Conservation (phyloP, 768 basidiomycete species). For the Tulasnella sp. region DNA sequence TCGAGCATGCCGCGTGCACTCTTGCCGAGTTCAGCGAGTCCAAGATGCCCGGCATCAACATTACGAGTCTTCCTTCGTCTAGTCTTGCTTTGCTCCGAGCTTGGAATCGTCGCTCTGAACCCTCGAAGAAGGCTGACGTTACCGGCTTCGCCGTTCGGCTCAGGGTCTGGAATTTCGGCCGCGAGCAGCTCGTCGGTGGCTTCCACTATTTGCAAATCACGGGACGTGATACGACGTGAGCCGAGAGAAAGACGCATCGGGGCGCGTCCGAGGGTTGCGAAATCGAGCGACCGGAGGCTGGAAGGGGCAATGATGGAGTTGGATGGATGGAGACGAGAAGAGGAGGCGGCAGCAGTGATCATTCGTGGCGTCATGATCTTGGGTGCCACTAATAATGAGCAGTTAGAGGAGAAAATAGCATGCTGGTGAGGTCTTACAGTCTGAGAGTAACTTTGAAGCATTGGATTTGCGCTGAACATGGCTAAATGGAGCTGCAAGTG, state of each 20-base stretch:
- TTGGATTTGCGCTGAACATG: slow-evolving; percentile 49
- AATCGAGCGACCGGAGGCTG: slow-evolving; percentile 40
- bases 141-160: slow-evolving; percentile 48
- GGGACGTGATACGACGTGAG: slow-evolving; percentile 63
- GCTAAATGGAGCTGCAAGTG: slow-evolving; percentile 60
- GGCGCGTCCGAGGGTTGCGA: slow-evolving; percentile 71
- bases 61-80: slow-evolving; percentile 73
- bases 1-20: slow-evolving; percentile 62
- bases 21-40: slow-evolving; percentile 73
- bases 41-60: slow-evolving; percentile 64
- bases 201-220: slow-evolving; percentile 77
- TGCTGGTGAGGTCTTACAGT: slow-evolving; percentile 44
- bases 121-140: slow-evolving; percentile 79
- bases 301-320: slow-evolving; percentile 31
- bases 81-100: slow-evolving; percentile 68
- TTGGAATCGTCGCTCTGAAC: slow-evolving; percentile 92
- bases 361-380: slow-evolving; percentile 85
- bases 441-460: slow-evolving; percentile 64
- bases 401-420: slow-evolving; percentile 12
- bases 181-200: slow-evolving; percentile 68
- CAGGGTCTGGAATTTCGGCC: slow-evolving; percentile 64
- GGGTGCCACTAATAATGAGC: slow-evolving; percentile 54
- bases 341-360: slow-evolving; percentile 56
- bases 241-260: slow-evolving; percentile 61
- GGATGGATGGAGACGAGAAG: slow-evolving; percentile 34